Evolutionary conservation across 441 rosid species (phyloP), one percentile per base, ranked within the genome.

Genomic region (Corymbia calophylla): DNA sequence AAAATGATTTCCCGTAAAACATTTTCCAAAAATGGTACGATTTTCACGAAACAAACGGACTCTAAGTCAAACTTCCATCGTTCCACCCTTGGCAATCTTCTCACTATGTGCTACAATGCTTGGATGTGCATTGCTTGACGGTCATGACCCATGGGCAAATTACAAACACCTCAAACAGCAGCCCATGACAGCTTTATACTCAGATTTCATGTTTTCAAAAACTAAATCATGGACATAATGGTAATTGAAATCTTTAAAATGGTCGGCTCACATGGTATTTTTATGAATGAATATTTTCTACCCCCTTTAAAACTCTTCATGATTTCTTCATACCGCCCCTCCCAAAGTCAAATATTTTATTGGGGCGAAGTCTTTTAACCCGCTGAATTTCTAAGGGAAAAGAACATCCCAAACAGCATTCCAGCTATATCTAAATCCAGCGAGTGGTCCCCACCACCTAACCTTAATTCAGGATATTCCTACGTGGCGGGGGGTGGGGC

Each of bases 171-270:
- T 66, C 12, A 31, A 2, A 1, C 0, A 4, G 77, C 0, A 68
- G 25, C 2, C 7, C 3, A 1, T 21, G 29, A 39, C 39, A 11
- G 17, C 14, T 21, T 10, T 39, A 21, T 73, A 21, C 2, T 73
- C 4, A n/a, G 29, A 73, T 73, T 1, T 23, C 8, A 47, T 1
- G 3, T 73, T 73, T 21, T 39, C 29, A 3, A 35, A 35, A 35
- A 19, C 1, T 19, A 1, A 23, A 70, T 1, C 1, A 1, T 9
- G 0, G 8, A 2, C 5, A 9, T 0, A 2, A 9, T 0, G 1
- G 0, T 0, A 39, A 1, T 39, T 12, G 1, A 0, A 73, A 6
- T 11, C 7, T 21, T 39, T 1, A 3, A 5, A 73, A 21, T 35
- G 3, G 5, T 39, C 0, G 0, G 1, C 0, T 0, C 11, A 32